These are phyloP conservation scores for Vitis hybrid DNA, from an alignment of 177 flowering plant genomes.

Conservation along the genomic window DNA sequence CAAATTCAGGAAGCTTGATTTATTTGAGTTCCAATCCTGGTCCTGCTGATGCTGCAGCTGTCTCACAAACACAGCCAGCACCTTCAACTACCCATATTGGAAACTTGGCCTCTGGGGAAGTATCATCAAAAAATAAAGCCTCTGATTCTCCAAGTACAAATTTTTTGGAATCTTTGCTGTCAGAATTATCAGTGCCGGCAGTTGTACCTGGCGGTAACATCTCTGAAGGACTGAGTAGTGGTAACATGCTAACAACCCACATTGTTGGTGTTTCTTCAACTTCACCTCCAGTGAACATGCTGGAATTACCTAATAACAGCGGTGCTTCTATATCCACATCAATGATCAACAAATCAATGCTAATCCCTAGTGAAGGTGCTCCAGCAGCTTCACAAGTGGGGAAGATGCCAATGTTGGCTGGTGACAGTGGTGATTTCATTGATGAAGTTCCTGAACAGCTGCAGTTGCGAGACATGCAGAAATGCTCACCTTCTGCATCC, in stretches of 20 bases:
- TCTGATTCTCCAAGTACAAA: conserved; percentile 19
- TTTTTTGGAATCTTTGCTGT: conserved; percentile 43
- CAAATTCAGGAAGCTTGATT: conserved; percentile 28
- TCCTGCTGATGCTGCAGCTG: conserved; percentile 21
- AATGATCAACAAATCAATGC: neutral
- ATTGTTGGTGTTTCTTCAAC: neutral
- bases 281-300: conserved; percentile 6
- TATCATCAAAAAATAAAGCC: conserved; percentile 12
- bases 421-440: conserved; percentile 7
- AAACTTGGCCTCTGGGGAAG: conserved; percentile 17
- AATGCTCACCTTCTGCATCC: conserved; percentile 15
- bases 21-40: conserved; percentile 26
- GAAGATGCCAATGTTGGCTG: neutral
- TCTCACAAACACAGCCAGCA: conserved; percentile 12
- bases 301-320: neutral
- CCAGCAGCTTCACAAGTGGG: conserved; percentile 6
- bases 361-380: conserved; percentile 12
- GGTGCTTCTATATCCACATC: conserved; percentile 4
- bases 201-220: conserved; percentile 7
- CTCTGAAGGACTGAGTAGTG: neutral
- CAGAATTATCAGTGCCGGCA: conserved; percentile 28
- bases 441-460: conserved; percentile 4
- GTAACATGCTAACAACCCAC: neutral
- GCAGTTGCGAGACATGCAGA: conserved; percentile 13
- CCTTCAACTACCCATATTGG: conserved; percentile 12